Evolutionary conservation across 768 basidiomycete species (phyloP).

Genomic region (Multifurca ochricompacta): DNA sequence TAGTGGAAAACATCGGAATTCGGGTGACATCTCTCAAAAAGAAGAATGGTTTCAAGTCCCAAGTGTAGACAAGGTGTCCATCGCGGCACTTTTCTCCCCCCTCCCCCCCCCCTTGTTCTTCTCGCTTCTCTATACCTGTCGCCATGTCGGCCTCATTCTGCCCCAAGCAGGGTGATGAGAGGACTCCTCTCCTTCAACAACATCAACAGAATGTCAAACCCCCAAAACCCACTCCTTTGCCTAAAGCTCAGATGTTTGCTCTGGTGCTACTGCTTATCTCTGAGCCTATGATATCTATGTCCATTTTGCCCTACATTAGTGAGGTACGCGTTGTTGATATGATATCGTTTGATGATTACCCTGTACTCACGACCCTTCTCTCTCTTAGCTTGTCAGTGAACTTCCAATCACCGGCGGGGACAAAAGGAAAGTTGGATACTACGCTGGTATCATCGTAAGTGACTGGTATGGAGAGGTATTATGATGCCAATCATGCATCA

Average conservation of each 20-base stretch:
- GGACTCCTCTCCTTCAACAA: neutral
- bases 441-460: too few species aligned
- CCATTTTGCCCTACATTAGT: neutral
- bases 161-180: neutral
- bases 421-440: too few species aligned
- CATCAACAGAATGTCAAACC: neutral
- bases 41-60: too few species aligned
- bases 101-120: too few species aligned
- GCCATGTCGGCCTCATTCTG: neutral
- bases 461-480: neutral
- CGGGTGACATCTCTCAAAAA: too few species aligned
- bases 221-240: neutral
- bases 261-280: neutral
- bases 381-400: too few species aligned
- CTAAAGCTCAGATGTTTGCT: neutral
- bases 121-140: too few species aligned
- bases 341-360: neutral
- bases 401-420: too few species aligned
- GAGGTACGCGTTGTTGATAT: neutral
- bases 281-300: neutral
- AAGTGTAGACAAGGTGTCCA: too few species aligned
- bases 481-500: neutral
- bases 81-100: too few species aligned
- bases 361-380: too few species aligned
- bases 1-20: too few species aligned